Conservation (phyloP, 1,284 basidiomycete species). For the Hypsizygus ulmarius region DNA sequence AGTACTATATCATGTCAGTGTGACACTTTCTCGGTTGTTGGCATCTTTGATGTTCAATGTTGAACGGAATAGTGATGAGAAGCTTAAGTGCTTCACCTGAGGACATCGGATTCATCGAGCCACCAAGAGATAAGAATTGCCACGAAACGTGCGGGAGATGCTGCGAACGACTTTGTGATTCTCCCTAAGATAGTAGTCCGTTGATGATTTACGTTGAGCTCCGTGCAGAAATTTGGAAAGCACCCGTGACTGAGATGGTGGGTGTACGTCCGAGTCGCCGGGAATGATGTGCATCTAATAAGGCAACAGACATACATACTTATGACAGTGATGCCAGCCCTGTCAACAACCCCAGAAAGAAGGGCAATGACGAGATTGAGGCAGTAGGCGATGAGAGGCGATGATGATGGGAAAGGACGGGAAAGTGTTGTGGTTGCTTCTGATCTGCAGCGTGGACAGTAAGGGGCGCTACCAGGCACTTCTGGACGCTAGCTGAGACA, state of each 20-base stretch:
- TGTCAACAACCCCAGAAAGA: slow-evolving; percentile 4
- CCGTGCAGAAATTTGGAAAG: not conserved
- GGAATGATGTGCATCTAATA: slow-evolving; percentile 14
- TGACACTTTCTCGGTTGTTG: too few relatives aligned
- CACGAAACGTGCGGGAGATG: too few relatives aligned
- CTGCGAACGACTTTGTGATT: too few relatives aligned
- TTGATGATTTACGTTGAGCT: too few relatives aligned
- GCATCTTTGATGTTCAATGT: too few relatives aligned
- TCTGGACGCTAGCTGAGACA: not conserved
- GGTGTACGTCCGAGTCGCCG: slow-evolving; percentile 2
- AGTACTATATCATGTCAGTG: too few relatives aligned
- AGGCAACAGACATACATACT: slow-evolving; percentile 5
- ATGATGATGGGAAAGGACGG: slow-evolving; percentile 17
- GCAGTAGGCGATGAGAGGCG: slow-evolving; percentile 5
- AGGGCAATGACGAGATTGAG: slow-evolving; percentile 12
- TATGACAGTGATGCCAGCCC: slow-evolving; percentile 3
- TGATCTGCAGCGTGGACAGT: slow-evolving; percentile 12
- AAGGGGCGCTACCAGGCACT: not conserved
- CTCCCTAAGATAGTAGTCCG: too few relatives aligned
- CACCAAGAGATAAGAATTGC: too few relatives aligned
- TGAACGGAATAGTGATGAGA: too few relatives aligned
- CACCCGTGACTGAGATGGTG: not conserved
- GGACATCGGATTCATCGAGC: too few relatives aligned
- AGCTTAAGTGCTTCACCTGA: too few relatives aligned
- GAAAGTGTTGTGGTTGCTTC: slow-evolving; percentile 1